These are phyloP conservation scores for Fusarium poae DNA, from an alignment of 2,329 filamentous ascomycete genomes.

Conservation along the genomic window DNA sequence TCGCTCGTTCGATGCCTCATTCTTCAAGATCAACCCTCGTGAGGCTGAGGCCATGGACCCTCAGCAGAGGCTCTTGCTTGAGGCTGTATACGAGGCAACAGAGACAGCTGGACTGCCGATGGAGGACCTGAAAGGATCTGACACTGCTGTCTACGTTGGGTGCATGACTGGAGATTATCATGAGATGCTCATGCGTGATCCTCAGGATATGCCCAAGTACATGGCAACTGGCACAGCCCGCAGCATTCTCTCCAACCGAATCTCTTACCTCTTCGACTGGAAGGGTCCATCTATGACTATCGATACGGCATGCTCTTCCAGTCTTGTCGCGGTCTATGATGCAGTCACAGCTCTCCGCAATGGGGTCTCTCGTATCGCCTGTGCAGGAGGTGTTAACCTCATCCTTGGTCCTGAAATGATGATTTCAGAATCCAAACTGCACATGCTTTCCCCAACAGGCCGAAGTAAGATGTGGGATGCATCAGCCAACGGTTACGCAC, in stretches of 20 bases:
- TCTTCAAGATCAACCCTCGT: conserved; percentile 12
- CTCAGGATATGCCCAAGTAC: conserved; percentile 16
- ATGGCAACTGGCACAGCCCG: conserved; percentile 12
- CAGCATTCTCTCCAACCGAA: conserved; percentile 12
- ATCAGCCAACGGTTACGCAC: not conserved
- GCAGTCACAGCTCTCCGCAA: conserved; percentile 6
- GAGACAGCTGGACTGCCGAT: conserved; percentile 4
- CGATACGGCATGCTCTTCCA: conserved; percentile 26
- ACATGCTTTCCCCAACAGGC: conserved; percentile 5
- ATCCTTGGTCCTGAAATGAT: conserved; percentile 11
- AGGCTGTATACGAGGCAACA: conserved; percentile 4
- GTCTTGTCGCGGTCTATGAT: conserved; percentile 9
- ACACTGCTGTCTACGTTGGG: conserved; percentile 10
- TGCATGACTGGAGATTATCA: conserved; percentile 9
- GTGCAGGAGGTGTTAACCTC: conserved; percentile 2
- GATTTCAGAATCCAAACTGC: conserved; percentile 12
- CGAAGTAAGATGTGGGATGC: conserved; percentile 11
- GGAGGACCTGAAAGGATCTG: conserved; percentile 11
- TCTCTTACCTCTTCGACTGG: conserved; percentile 22
- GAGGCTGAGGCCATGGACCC: conserved; percentile 20
- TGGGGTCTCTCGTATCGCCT: not conserved
- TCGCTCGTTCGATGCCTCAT: conserved; percentile 47
- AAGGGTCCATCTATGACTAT: conserved; percentile 18
- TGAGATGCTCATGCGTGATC: conserved; percentile 20
- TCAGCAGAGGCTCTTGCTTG: conserved; percentile 10